These are phyloP conservation scores for Leccinum subatratum DNA, from an alignment of 1,284 basidiomycete genomes.

Conservation along the genomic window DNA sequence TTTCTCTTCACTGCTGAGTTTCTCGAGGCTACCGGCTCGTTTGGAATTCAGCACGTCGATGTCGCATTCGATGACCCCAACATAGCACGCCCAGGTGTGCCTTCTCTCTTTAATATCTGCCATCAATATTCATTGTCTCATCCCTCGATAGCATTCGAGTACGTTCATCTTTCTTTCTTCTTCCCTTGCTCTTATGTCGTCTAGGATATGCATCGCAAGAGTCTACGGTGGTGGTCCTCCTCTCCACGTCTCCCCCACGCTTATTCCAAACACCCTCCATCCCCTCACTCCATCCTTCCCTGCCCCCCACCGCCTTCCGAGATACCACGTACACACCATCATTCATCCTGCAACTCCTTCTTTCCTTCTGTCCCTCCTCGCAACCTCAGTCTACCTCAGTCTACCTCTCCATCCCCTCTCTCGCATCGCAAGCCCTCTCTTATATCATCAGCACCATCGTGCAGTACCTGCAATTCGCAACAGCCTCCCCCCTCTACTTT, in stretches of 20 bases:
- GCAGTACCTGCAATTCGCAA: conserved; percentile 79
- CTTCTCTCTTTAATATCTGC: neutral
- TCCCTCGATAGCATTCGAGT: conserved; percentile 57
- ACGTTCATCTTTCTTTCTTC: conserved; percentile 22
- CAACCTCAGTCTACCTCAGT: conserved; percentile 81
- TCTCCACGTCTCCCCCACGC: conserved; percentile 58
- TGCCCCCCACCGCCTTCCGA: conserved; percentile 27
- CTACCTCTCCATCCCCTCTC: conserved; percentile 78
- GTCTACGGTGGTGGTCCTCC: conserved; percentile 83
- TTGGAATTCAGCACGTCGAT: conserved; percentile 50
- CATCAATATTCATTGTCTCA: conserved; percentile 12
- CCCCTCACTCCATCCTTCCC: conserved; percentile 69
- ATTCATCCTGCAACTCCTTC: conserved; percentile 59
- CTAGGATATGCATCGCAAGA: conserved; percentile 75
- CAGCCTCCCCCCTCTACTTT: conserved; percentile 66
- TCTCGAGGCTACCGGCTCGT: conserved; percentile 47
- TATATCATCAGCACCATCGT: conserved; percentile 68
- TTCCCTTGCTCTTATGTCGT: conserved; percentile 2
- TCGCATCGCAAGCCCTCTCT: conserved; percentile 72
- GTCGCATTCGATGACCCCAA: conserved; percentile 80
- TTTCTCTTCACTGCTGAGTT: conserved; percentile 82
- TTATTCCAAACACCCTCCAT: conserved; percentile 60
- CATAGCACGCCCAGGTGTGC: conserved; percentile 75
- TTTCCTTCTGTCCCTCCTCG: conserved; percentile 81
- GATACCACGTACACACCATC: conserved; percentile 55